Evolutionary conservation across 2,329 filamentous ascomycete species (phyloP).

Genomic region (Sarocladium kiliense): DNA sequence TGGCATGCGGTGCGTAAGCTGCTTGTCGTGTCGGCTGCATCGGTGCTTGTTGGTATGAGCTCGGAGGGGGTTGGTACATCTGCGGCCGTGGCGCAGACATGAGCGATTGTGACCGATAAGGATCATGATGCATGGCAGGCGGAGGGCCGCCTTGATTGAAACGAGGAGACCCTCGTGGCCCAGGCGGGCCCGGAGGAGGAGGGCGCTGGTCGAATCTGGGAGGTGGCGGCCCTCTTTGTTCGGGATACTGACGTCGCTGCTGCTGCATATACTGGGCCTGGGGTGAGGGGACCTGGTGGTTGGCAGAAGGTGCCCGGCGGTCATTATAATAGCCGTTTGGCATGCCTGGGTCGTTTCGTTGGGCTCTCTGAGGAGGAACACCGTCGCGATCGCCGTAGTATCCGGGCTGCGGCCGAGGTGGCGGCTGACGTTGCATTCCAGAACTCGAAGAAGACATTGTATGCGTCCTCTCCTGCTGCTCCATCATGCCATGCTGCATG

Average conservation of each 20-base stretch:
- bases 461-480: constrained; percentile 63
- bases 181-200: constrained; percentile 43
- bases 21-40: constrained; percentile 68
- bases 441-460: constrained; percentile 61
- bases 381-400: constrained; percentile 29
- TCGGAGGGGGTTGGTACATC: constrained; percentile 61
- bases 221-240: constrained; percentile 44
- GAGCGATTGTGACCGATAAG: constrained; percentile 89
- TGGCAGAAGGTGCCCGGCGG: constrained; percentile 46
- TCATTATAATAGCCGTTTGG: constrained; percentile 48
- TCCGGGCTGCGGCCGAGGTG: constrained; percentile 45
- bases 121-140: constrained; percentile 76
- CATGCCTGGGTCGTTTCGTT: constrained; percentile 31
- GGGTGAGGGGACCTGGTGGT: constrained; percentile 39
- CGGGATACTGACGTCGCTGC: constrained; percentile 36
- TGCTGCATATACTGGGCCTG: constrained; percentile 34
- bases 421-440: constrained; percentile 58
- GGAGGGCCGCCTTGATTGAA: constrained; percentile 56
- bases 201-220: constrained; percentile 61
- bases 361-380: constrained; percentile 20
- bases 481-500: constrained; percentile 44
- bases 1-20: constrained; percentile 55
- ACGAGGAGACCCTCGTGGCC: constrained; percentile 48
- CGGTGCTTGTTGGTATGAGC: constrained; percentile 57
- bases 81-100: constrained; percentile 70